A percentile compares a stretch with the other conserved stretches of the same genome.
Evolutionary conservation across 164 flowering plant genomes (phyloP).

Genomic region (Tetracentron sinense): DNA sequence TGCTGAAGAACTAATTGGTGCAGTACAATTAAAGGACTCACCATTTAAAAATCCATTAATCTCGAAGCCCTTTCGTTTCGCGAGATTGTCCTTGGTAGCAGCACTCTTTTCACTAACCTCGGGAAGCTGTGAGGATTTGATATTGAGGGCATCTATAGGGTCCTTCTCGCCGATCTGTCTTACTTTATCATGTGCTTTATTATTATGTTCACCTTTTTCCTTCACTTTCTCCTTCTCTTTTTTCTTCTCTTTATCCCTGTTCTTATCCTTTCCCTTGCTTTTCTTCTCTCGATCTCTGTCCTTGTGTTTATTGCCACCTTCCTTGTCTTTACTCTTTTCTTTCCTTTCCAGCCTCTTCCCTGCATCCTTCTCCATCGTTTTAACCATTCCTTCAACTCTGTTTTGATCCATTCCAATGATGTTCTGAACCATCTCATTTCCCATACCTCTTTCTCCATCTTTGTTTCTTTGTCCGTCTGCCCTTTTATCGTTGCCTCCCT

Average conservation of each 20-base stretch:
- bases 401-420: constrained; percentile 21
- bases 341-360: constrained; percentile 26
- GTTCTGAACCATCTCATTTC: constrained; percentile 23
- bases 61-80: constrained; percentile 54
- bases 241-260: constrained; percentile 40
- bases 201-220: constrained; percentile 28
- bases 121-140: constrained; percentile 17
- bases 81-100: constrained; percentile 28
- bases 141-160: constrained; percentile 11
- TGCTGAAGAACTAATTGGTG: neutral
- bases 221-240: constrained; percentile 40
- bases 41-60: constrained; percentile 62
- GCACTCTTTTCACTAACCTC: constrained; percentile 24
- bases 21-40: constrained; percentile 35
- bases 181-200: constrained; percentile 26
- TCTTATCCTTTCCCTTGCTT: constrained; percentile 35
- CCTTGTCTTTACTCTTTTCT: constrained; percentile 30
- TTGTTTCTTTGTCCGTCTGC: constrained; percentile 22
- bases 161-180: constrained; percentile 29
- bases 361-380: constrained; percentile 27
- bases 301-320: constrained; percentile 24
- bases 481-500: constrained; percentile 29
- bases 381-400: constrained; percentile 29
- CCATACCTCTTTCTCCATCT: constrained; percentile 20
- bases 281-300: constrained; percentile 27